These are phyloP conservation scores for Lepiota brunneoincarnata DNA, from an alignment of 768 basidiomycete genomes.

Conservation along the genomic window DNA sequence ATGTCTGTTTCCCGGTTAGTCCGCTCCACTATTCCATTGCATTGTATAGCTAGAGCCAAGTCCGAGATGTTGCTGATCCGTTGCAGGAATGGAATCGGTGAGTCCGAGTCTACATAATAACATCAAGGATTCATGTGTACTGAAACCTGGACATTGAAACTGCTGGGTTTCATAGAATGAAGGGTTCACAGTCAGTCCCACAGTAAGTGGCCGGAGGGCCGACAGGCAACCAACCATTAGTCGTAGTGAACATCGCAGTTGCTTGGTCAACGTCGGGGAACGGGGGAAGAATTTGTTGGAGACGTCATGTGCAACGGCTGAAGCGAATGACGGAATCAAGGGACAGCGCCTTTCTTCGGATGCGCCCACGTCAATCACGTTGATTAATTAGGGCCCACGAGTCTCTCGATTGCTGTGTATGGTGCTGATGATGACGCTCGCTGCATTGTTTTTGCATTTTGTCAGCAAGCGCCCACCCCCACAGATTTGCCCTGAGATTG, in stretches of 20 bases:
- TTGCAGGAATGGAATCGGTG: not conserved
- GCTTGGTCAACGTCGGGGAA: not conserved
- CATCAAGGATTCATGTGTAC: not conserved
- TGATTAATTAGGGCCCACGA: not conserved
- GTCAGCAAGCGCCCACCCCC: no score
- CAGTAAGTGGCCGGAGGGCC: no score
- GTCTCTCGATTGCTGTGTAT: not conserved
- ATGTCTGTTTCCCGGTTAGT: no score
- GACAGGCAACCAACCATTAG: no score
- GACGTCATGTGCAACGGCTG: not conserved
- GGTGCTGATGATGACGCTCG: not conserved
- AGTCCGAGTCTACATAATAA: not conserved
- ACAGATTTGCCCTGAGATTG: no score
- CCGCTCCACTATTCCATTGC: no score
- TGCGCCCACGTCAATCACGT: constrained; percentile 2
- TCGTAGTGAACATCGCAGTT: no score
- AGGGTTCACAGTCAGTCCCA: not conserved
- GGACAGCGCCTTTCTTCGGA: constrained; percentile 4
- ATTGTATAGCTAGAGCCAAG: not conserved
- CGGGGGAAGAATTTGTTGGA: constrained; percentile 4
- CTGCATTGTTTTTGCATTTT: no score
- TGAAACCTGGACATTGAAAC: no score
- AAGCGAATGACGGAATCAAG: not conserved
- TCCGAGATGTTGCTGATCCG: constrained; percentile 5
- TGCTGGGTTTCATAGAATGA: not conserved